Evolutionary conservation across 1,139 yeast genomes (phyloP).

Genomic region (Pichia cactophila): DNA sequence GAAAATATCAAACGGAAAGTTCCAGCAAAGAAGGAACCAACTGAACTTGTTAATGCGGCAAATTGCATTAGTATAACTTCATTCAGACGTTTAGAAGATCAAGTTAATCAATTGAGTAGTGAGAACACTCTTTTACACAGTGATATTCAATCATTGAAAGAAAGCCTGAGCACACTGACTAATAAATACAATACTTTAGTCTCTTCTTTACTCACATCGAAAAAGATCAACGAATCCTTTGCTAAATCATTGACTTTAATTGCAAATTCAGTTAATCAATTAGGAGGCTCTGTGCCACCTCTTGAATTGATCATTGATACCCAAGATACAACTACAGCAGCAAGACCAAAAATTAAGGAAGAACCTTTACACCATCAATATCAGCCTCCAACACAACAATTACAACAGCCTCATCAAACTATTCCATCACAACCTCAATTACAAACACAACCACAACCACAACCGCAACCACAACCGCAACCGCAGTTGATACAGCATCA

Average conservation of each 20-base stretch:
- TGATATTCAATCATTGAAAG: slow-evolving; percentile 14
- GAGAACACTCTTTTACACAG: slow-evolving; percentile 18
- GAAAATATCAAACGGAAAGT: slow-evolving; percentile 79
- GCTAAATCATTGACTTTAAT: slow-evolving; percentile 44
- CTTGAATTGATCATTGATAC: slow-evolving; percentile 34
- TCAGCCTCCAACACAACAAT: background rate
- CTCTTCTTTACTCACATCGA: slow-evolving; percentile 51
- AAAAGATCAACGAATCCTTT: slow-evolving; percentile 49
- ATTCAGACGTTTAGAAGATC: slow-evolving; percentile 22
- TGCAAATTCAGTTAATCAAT: slow-evolving; percentile 40
- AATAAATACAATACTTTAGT: slow-evolving; percentile 55
- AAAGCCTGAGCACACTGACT: slow-evolving; percentile 13
- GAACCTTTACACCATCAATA: slow-evolving; percentile 1
- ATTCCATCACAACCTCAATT: background rate
- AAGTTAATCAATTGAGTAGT: slow-evolving; percentile 20
- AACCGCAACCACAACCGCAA: background rate
- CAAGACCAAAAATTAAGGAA: slow-evolving; percentile 5
- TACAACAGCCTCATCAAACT: background rate
- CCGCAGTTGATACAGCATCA: background rate
- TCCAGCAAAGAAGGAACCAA: slow-evolving; percentile 37
- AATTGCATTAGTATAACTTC: slow-evolving; percentile 20
- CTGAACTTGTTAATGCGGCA: slow-evolving; percentile 6
- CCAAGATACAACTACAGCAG: slow-evolving; percentile 2
- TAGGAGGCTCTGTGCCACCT: slow-evolving; percentile 64
- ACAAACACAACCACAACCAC: slow-evolving; percentile 5